Evolutionary conservation across 768 basidiomycete genomes (phyloP).

Genomic region (Floccularia luteovirens): DNA sequence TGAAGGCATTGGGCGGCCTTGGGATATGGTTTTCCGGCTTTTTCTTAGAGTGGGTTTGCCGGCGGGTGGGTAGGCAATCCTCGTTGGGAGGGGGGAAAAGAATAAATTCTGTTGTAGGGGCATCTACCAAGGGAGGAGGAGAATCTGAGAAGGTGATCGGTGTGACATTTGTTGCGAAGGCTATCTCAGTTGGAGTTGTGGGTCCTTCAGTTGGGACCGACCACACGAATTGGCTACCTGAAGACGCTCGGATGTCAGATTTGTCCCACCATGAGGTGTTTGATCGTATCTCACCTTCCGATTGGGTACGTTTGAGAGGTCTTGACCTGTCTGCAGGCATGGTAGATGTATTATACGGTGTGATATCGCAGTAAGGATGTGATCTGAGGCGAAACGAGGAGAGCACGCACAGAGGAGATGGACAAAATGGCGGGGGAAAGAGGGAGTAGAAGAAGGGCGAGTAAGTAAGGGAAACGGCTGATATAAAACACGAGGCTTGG

Average conservation of each 20-base stretch:
- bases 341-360: too few relatives aligned
- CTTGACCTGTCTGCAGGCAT: conserved; percentile 27
- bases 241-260: conserved; percentile 11
- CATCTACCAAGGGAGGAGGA: conserved; percentile 21
- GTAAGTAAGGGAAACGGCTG: too few relatives aligned
- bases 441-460: too few relatives aligned
- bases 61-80: conserved; percentile 26
- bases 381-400: too few relatives aligned
- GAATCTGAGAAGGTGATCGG: conserved; percentile 15
- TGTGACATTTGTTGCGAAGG: conserved; percentile 14
- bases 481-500: too few relatives aligned
- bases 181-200: conserved; percentile 11
- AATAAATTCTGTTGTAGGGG: conserved; percentile 29
- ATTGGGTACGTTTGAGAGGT: conserved; percentile 15
- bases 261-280: conserved; percentile 3
- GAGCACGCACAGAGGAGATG: too few relatives aligned
- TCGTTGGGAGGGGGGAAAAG: conserved; percentile 51
- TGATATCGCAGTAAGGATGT: too few relatives aligned
- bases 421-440: too few relatives aligned
- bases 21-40: conserved; percentile 73
- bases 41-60: conserved; percentile 56
- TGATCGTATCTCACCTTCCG: conserved; percentile 13
- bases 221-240: conserved; percentile 24
- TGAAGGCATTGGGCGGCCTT: conserved; percentile 82
- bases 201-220: conserved; percentile 16